Base-by-base conservation (phyloP, 1,284 basidiomycete species). In the Phylloporus sp. region DNA sequence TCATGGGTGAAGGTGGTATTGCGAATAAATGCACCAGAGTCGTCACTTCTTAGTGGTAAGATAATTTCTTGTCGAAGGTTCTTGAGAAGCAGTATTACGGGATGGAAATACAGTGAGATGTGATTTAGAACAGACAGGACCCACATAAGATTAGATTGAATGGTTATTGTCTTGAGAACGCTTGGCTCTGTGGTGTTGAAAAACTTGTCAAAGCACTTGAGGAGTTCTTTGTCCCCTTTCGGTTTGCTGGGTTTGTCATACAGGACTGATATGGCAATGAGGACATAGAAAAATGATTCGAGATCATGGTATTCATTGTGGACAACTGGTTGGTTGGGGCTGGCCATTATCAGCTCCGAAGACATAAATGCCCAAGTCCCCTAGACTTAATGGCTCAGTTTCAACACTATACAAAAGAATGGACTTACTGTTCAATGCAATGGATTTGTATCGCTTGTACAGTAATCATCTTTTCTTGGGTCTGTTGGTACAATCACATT, bases 361-460 rank as follows among this genome's bases (percentile, higher is more conserved):
- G 49, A 56, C 58, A 56, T 61, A 58, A 58, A 63, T 1, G 40
- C n/a, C 53, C 62, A 63, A 8, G 32, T 64, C 3, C 56, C 40
- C 51, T 54, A 6, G 3, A 15, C 1, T 24, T 2, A 24, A 31
- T 18, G 3, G 20, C n/a, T 55, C 24, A 55, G 20, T 6, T 55
- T 40, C 28, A 20, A 4, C 37, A 53, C 6, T 39, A 24, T 12
- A 17, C 8, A 20, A 2, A 40, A 40, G 15, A 28, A 8, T 54
- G 24, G 28, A 28, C 37, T 54, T 54, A 54, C 52, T 20, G 37
- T 54, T 8, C 12, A n/a, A 22, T 54, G 12, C 5, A 54, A 24
- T 40, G 37, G 26, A 11, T 54, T 54, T 29, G 26, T 1, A 10
- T 54, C 26, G 18, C 29, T 4, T 11, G 39, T 54, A 18, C 2